Evolutionary conservation across 2,329 filamentous ascomycete species (phyloP).

Genomic region (Pezicula neosporulosa): DNA sequence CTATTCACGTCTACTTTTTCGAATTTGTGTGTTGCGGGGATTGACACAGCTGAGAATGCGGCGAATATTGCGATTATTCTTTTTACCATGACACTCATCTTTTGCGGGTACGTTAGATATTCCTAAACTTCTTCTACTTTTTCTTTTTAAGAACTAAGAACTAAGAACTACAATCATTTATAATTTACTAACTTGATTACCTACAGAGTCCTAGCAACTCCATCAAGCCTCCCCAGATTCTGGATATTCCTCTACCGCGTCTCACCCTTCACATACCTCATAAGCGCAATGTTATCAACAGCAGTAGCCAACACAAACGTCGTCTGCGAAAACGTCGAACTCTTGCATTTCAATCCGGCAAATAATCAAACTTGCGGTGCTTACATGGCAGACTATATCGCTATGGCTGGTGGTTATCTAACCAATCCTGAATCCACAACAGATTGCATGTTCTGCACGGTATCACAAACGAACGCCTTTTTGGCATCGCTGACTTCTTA

Average conservation of each 20-base stretch:
- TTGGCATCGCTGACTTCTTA: slow-evolving; percentile 43
- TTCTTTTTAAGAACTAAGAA: too few species aligned
- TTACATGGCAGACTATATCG: slow-evolving; percentile 53
- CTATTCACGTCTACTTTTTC: slow-evolving; percentile 81
- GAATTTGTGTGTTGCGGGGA: slow-evolving; percentile 70
- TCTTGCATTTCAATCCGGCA: slow-evolving; percentile 59
- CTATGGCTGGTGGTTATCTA: slow-evolving; percentile 47
- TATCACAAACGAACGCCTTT: slow-evolving; percentile 48
- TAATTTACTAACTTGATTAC: too few species aligned
- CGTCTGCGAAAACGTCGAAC: slow-evolving; percentile 65
- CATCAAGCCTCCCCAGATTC: slow-evolving; percentile 63
- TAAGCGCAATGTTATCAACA: slow-evolving; percentile 67
- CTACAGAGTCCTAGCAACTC: slow-evolving; percentile 60
- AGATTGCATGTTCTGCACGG: slow-evolving; percentile 52
- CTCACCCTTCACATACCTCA: slow-evolving; percentile 79
- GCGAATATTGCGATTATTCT: slow-evolving; percentile 73
- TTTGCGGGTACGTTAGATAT: slow-evolving; percentile 44
- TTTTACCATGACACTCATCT: slow-evolving; percentile 71
- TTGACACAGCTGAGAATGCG: slow-evolving; percentile 71
- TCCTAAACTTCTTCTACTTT: too few species aligned
- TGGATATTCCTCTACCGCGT: slow-evolving; percentile 85
- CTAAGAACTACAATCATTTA: too few species aligned
- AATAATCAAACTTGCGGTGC: slow-evolving; percentile 50
- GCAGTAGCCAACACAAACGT: slow-evolving; percentile 67
- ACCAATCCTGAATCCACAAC: slow-evolving; percentile 41